Conservation (phyloP, 129 eudicot genomes). For the Apium graveolens region DNA sequence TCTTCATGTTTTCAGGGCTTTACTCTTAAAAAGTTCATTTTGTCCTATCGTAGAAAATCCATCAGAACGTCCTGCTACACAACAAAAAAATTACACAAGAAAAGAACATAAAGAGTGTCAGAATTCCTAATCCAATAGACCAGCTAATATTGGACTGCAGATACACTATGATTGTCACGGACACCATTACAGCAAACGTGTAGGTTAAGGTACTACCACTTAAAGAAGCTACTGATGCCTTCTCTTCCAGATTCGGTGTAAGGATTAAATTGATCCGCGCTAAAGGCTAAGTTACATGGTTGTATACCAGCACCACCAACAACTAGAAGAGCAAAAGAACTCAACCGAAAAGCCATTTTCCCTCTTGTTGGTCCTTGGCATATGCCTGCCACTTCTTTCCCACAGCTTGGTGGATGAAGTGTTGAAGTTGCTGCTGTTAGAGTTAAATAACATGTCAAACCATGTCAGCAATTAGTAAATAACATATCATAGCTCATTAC, state of each 20-base stretch:
- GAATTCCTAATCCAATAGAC: constrained; percentile 18
- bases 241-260: constrained; percentile 30
- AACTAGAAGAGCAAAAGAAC: constrained; percentile 1
- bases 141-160: constrained; percentile 18
- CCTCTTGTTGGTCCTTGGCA: constrained; percentile 5
- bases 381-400: neutral
- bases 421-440: constrained; percentile 29
- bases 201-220: constrained; percentile 48
- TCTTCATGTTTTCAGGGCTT: constrained; percentile 56
- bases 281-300: constrained; percentile 38
- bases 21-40: constrained; percentile 41
- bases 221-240: constrained; percentile 38
- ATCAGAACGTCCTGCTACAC: constrained; percentile 47
- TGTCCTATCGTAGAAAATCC: constrained; percentile 36
- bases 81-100: constrained; percentile 13
- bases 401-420: constrained; percentile 32
- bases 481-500: neutral
- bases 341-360: neutral
- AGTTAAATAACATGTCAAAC: neutral
- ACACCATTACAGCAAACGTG: constrained; percentile 17
- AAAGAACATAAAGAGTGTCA: constrained; percentile 15
- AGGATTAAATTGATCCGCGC: constrained; percentile 43
- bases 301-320: constrained; percentile 33
- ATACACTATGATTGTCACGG: constrained; percentile 17
- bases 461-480: neutral